phyloP scores from a whole-genome alignment of 2,329 filamentous ascomycete species.

The Colletotrichum cuscutae region DNA sequence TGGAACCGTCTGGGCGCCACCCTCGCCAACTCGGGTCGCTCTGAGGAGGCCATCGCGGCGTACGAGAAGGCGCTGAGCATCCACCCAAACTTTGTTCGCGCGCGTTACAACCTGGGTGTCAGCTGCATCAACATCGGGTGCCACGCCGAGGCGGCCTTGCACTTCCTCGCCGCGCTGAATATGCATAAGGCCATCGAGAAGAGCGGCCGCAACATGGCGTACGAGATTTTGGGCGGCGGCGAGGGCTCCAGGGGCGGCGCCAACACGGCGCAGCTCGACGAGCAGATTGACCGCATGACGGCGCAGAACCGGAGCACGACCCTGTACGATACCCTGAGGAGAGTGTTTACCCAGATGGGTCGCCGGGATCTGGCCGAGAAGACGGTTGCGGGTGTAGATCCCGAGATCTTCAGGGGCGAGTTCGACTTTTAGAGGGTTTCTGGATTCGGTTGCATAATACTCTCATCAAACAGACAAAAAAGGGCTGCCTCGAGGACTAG shows the following conservation, averaged over 20 bases:
- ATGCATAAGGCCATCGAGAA: slow-evolving; percentile 97
- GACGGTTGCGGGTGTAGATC: slow-evolving; percentile 90
- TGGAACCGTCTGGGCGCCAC: slow-evolving; percentile 98
- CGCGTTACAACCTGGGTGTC: slow-evolving; percentile 95
- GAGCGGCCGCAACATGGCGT: slow-evolving; percentile 83
- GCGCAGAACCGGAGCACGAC: slow-evolving; percentile 97
- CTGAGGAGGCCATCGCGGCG: slow-evolving; percentile 95
- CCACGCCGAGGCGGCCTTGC: slow-evolving; percentile 90
- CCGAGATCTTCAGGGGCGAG: slow-evolving; percentile 87
- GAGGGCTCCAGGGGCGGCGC: slow-evolving; percentile 46
- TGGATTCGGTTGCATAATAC: background rate
- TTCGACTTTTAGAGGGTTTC: slow-evolving; percentile 77
- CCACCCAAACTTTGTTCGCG: slow-evolving; percentile 95
- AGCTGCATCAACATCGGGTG: slow-evolving; percentile 98
- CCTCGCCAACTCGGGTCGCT: slow-evolving; percentile 91
- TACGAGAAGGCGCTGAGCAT: slow-evolving; percentile 93
- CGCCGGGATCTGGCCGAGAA: slow-evolving; percentile 86
- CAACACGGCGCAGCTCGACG: slow-evolving; percentile 67
- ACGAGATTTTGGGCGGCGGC: slow-evolving; percentile 77
- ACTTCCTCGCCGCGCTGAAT: slow-evolving; percentile 88
- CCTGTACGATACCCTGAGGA: slow-evolving; percentile 89
- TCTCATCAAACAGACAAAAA: background rate
- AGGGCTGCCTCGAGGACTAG: background rate
- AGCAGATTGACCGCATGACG: slow-evolving; percentile 85
- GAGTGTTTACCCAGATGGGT: slow-evolving; percentile 98